phyloP scores from a whole-genome alignment of 208 protist genomes.

The Phytomonas sp. region DNA sequence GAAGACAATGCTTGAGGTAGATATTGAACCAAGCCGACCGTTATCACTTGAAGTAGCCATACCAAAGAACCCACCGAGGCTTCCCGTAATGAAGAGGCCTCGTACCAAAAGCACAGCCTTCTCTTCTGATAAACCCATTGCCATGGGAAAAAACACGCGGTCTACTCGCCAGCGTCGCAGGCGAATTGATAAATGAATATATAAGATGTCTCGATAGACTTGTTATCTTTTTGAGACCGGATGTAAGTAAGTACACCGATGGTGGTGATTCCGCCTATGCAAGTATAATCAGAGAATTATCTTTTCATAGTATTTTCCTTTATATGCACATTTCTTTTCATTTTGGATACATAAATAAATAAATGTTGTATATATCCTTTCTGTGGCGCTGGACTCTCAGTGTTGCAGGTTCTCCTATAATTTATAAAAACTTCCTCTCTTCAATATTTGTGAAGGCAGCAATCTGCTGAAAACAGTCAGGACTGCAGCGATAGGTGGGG shows the following conservation, averaged over 20 bases:
- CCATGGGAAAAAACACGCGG: no score
- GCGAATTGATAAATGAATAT: neutral
- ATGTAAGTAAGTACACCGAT: neutral
- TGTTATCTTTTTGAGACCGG: neutral
- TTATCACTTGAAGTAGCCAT: neutral
- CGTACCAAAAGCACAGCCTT: neutral
- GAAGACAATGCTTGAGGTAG: neutral
- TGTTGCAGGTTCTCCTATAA: neutral
- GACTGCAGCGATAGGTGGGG: neutral
- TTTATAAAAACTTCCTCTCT: neutral
- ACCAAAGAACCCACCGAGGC: neutral
- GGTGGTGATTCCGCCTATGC: neutral
- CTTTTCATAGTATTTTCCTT: neutral
- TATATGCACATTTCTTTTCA: no score
- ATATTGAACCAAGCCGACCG: neutral
- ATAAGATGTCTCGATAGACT: neutral
- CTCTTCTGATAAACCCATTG: neutral
- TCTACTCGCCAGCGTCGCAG: neutral
- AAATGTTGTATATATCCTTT: no score
- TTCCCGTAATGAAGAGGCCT: neutral
- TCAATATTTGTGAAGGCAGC: neutral
- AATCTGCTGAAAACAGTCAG: neutral
- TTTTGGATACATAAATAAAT: no score
- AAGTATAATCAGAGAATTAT: neutral
- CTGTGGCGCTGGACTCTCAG: neutral